These are phyloP conservation scores for Triticum timopheevii DNA, from an alignment of 176 grass and related monocot species.

Conservation along the genomic window DNA sequence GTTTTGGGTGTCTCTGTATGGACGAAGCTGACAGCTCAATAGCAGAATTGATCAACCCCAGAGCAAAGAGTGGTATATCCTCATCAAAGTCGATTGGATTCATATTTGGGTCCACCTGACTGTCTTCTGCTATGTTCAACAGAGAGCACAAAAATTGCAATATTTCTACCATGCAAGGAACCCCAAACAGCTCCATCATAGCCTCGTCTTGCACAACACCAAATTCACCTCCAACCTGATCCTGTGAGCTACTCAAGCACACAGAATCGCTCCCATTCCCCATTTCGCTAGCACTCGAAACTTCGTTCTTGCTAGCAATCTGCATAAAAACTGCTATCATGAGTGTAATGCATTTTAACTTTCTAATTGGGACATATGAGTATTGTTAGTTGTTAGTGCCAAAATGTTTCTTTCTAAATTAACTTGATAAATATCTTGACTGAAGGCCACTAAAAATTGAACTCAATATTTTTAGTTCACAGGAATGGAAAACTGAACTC, in stretches of 20 bases:
- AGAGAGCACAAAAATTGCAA: slow-evolving; percentile 92
- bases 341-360: background rate
- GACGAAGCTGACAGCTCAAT: slow-evolving; percentile 71
- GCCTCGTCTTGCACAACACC: background rate
- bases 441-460: background rate
- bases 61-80: slow-evolving; percentile 90
- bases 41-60: slow-evolving; percentile 81
- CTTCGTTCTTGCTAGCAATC: background rate
- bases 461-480: background rate
- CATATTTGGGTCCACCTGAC: slow-evolving; percentile 61
- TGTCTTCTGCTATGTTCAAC: slow-evolving; percentile 81
- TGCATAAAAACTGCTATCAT: background rate
- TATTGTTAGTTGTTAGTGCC: background rate
- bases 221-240: background rate
- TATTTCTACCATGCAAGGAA: slow-evolving; percentile 95
- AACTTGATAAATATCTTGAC: background rate
- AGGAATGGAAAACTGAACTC: background rate
- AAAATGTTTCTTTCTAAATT: background rate
- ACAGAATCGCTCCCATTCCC: background rate
- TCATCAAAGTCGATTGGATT: slow-evolving; percentile 85
- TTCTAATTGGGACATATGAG: background rate
- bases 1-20: slow-evolving; percentile 59
- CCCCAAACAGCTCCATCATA: slow-evolving; percentile 68
- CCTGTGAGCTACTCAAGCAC: background rate
- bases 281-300: background rate